Evolutionary conservation across 2,329 filamentous ascomycete genomes (phyloP).

Genomic region (Fusarium sp.): DNA sequence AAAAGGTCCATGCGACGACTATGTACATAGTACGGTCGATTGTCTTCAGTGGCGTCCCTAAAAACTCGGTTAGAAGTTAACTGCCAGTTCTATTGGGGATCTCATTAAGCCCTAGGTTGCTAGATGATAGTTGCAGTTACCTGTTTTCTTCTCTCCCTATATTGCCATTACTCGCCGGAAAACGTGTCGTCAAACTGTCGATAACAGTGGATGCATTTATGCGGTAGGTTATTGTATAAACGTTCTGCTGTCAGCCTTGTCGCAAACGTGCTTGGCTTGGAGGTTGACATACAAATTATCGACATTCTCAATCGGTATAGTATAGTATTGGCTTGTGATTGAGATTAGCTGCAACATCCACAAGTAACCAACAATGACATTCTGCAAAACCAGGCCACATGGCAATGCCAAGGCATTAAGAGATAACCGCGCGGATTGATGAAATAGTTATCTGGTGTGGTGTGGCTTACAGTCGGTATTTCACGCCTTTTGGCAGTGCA

Average conservation of each 20-base stretch:
- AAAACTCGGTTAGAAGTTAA: slow-evolving; percentile 18
- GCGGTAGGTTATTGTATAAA: background rate
- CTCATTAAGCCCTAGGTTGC: slow-evolving; percentile 7
- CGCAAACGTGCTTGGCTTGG: background rate
- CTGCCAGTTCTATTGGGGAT: slow-evolving; percentile 15
- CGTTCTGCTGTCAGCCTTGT: slow-evolving; percentile 25
- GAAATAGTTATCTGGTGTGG: slow-evolving; percentile 32
- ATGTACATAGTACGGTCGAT: background rate
- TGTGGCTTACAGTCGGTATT: slow-evolving; percentile 41
- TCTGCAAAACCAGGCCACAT: slow-evolving; percentile 41
- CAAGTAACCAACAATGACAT: slow-evolving; percentile 30
- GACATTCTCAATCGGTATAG: background rate
- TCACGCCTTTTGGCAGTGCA: slow-evolving; percentile 29
- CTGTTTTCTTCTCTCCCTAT: slow-evolving; percentile 11
- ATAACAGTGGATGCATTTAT: background rate
- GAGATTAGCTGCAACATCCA: slow-evolving; percentile 7
- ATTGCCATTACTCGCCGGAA: background rate
- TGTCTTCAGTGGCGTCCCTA: slow-evolving; percentile 26
- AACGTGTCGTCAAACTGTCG: background rate
- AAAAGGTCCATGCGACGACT: slow-evolving; percentile 8
- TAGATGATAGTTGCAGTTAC: slow-evolving; percentile 3
- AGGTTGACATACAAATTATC: slow-evolving; percentile 26
- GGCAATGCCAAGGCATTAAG: slow-evolving; percentile 28
- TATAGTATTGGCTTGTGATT: background rate
- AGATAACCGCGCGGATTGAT: slow-evolving; percentile 18